Conservation (phyloP, 192 early-diverging fungal genomes). For the Coemansia sp. region DNA sequence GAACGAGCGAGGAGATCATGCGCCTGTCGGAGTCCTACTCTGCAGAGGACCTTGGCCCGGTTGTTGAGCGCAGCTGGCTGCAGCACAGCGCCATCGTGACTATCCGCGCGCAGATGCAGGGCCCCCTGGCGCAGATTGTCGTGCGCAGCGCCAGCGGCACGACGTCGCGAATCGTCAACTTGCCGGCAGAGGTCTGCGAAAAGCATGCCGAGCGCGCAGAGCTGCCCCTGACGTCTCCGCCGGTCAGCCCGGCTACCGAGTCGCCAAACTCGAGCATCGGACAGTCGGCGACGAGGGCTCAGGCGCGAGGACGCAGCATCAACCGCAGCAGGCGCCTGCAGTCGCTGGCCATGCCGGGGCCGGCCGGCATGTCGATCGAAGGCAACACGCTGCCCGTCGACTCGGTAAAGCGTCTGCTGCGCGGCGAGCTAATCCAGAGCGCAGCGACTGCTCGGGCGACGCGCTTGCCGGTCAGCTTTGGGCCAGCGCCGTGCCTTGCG, state of each 20-base stretch:
- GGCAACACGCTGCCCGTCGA: conserved; percentile 26
- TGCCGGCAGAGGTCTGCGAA: conserved; percentile 36
- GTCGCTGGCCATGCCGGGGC: conserved; percentile 10
- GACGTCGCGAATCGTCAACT: conserved; percentile 58
- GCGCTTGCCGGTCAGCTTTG: conserved; percentile 36
- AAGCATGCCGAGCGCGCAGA: conserved; percentile 30
- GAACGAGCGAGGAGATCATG: conserved; percentile 26
- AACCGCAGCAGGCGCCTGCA: conserved; percentile 33
- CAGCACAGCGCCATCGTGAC: conserved; percentile 85
- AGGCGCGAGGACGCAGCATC: conserved; percentile 36
- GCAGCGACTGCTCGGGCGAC: conserved; percentile 11
- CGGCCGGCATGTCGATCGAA: conserved; percentile 9
- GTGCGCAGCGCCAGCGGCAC: conserved; percentile 81
- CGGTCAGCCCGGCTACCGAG: conserved; percentile 30
- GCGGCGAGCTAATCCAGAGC: conserved; percentile 32
- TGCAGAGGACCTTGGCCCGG: conserved; percentile 48
- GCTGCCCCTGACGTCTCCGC: conserved; percentile 9
- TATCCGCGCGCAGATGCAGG: conserved; percentile 60
- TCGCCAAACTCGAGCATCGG: conserved; percentile 49
- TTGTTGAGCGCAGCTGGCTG: conserved; percentile 69
- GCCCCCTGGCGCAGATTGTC: conserved; percentile 77
- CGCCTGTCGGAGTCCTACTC: conserved; percentile 45
- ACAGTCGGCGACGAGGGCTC: conserved; percentile 4
- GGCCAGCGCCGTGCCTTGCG: conserved; percentile 40
- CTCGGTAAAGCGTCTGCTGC: conserved; percentile 36